Base-by-base conservation (phyloP, 306 rosid species). In the Benincasa hispida region DNA sequence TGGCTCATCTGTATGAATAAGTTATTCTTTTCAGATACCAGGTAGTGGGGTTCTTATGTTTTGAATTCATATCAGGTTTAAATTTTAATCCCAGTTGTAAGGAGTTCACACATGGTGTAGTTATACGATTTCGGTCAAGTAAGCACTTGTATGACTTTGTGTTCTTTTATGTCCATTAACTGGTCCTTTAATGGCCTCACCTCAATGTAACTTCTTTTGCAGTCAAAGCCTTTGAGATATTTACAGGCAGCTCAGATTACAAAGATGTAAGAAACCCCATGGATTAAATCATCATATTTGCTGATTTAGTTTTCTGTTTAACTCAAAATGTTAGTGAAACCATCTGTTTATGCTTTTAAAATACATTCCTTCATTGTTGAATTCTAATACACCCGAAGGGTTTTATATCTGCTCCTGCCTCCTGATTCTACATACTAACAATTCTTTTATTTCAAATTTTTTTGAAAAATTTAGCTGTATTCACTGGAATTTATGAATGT, bases 91-190 rank as follows among this genome's bases (percentile, higher is more conserved):
- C 79, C 82, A 81, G 83, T 85, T 87, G 85, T 80, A 80, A 81
- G 88, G 91, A 88, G 81, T 93, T 86, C 72, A 87, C 90, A 27
- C 93, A 91, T 77, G 96, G 86, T 77, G 82, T 84, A 58, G 89
- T 91, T 76, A 84, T 85, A 75, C 85, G 98, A 83, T 93, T 88
- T 82, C 97, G 94, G 80, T 91, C 97, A 27, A 65, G 97, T 93
- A 80, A 90, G 84, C 83, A 76, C 79, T 83, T 60, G 51, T 48
- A 15, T 27, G 57, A 47, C 65, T 42, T 65, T 60, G n/a, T 72
- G 37, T 51, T 82, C 21, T 65, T 54, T 66, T 42, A 53, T 76
- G 18, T 78, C 78, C 81, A 57, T 74, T 81, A 62, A 68, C 77
- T 77, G 54, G 54, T 56, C 79, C 45, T 75, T 79, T 73, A 80